Conservation (phyloP, 371 early-diverging fungal species). For the Coemansia sp. region DNA sequence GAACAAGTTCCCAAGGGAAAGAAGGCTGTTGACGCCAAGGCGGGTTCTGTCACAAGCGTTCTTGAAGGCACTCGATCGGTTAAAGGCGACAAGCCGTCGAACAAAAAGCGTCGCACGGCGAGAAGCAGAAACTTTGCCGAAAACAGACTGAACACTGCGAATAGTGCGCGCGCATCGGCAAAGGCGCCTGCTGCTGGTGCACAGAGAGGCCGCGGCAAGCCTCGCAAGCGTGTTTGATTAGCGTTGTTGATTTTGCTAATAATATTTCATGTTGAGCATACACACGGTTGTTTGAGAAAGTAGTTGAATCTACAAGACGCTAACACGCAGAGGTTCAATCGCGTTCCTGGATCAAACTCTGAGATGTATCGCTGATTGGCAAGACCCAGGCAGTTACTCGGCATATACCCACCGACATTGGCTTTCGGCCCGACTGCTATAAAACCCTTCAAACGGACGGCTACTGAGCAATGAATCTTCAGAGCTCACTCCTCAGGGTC, state of each 20-base stretch:
- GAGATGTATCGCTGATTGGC: conserved; percentile 5
- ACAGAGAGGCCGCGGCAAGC: conserved; percentile 13
- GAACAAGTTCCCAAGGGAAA: conserved; percentile 52
- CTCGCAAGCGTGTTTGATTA: neutral
- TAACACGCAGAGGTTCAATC: neutral
- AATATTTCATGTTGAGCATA: neutral
- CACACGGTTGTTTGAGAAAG: neutral
- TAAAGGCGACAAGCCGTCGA: conserved; percentile 56
- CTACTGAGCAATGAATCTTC: conserved; percentile 2
- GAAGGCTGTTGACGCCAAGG: conserved; percentile 25
- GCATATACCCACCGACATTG: neutral
- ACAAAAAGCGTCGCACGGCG: conserved; percentile 44
- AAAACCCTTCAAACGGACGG: conserved; percentile 3
- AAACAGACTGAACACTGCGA: conserved; percentile 16
- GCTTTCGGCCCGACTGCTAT: neutral
- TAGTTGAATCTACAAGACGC: neutral
- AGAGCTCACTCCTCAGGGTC: conserved; percentile 32
- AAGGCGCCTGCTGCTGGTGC: neutral
- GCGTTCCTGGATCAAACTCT: conserved; percentile 5
- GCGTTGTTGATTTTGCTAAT: neutral
- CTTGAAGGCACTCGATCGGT: conserved; percentile 65
- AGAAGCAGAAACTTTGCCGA: conserved; percentile 36
- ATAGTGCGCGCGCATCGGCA: neutral
- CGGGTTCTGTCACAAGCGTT: conserved; percentile 47
- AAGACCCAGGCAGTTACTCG: neutral